A percentile compares a stretch with the other conserved stretches of the same genome.
phyloP scores from a whole-genome alignment of 345 rosid genomes.

The Sapria himalayana region DNA sequence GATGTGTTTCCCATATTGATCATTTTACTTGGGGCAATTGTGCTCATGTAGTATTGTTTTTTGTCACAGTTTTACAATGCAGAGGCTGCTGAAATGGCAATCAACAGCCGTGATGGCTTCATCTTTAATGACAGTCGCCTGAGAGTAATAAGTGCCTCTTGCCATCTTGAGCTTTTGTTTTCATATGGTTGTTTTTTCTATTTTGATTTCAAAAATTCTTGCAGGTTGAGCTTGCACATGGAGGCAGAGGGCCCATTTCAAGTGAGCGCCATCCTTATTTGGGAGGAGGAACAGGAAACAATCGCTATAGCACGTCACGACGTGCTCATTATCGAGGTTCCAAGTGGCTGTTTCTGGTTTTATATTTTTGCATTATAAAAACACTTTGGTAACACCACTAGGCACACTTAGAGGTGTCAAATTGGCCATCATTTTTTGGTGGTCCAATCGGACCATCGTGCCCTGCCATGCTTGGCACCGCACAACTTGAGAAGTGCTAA shows the following conservation, averaged over 20 bases:
- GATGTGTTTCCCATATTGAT: too few relatives aligned
- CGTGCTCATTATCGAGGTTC: constrained; percentile 95
- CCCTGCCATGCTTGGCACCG: too few relatives aligned
- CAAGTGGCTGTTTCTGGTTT: too few relatives aligned
- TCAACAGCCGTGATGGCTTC: constrained; percentile 42
- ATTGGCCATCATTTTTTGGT: too few relatives aligned
- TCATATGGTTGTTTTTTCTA: constrained; percentile 4
- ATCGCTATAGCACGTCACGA: constrained; percentile 24
- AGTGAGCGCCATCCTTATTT: constrained; percentile 63
- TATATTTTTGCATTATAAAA: too few relatives aligned
- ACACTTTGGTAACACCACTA: too few relatives aligned
- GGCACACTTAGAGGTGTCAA: too few relatives aligned
- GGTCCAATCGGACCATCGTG: too few relatives aligned
- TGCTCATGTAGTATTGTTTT: not conserved
- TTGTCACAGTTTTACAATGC: constrained; percentile 28
- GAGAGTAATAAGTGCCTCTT: constrained; percentile 14
- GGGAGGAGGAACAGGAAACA: too few relatives aligned
- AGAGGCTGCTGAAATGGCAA: constrained; percentile 42
- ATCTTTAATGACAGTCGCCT: constrained; percentile 37
- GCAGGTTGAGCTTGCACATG: constrained; percentile 99
- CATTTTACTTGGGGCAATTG: not conserved
- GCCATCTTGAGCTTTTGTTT: not conserved
- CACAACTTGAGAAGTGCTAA: too few relatives aligned
- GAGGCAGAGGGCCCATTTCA: constrained; percentile 71
- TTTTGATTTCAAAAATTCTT: constrained; percentile 5